Evolutionary conservation across 1,284 basidiomycete species (phyloP).

Genomic region (Dichomitus squalens): DNA sequence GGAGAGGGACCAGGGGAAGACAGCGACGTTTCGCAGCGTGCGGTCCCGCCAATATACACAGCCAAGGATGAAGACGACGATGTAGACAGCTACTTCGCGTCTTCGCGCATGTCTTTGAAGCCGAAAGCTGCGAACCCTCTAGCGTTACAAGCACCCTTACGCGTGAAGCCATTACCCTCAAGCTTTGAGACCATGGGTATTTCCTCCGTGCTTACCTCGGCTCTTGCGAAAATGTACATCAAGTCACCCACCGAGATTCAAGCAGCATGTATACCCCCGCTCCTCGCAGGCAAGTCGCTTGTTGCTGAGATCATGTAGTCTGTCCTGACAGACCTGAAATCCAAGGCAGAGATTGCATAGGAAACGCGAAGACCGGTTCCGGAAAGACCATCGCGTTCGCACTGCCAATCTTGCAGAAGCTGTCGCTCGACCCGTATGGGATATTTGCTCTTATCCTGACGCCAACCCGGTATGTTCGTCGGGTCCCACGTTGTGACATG

Average conservation of each 20-base stretch:
- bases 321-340: slow-evolving; percentile 23
- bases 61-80: slow-evolving; percentile 11
- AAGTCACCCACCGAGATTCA: slow-evolving; percentile 89
- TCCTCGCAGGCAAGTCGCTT: slow-evolving; percentile 70
- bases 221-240: slow-evolving; percentile 86
- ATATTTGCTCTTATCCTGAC: slow-evolving; percentile 94
- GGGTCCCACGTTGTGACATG: neutral
- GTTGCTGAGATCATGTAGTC: neutral
- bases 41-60: neutral
- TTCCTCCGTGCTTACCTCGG: slow-evolving; percentile 67
- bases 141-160: slow-evolving; percentile 5
- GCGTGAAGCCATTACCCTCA: slow-evolving; percentile 21
- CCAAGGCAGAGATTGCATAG: slow-evolving; percentile 89
- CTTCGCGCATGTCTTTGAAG: slow-evolving; percentile 31
- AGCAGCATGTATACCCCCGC: slow-evolving; percentile 84
- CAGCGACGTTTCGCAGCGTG: neutral
- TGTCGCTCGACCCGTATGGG: slow-evolving; percentile 89
- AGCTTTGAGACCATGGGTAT: slow-evolving; percentile 78
- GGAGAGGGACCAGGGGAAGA: slow-evolving; percentile 7
- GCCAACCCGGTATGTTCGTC: slow-evolving; percentile 76
- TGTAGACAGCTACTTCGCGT: slow-evolving; percentile 12
- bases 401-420: slow-evolving; percentile 89
- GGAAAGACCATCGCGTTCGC: slow-evolving; percentile 99
- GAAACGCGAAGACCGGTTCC: slow-evolving; percentile 97
- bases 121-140: slow-evolving; percentile 18